phyloP scores from a whole-genome alignment of 1,139 yeast genomes.

The Sugiyamaella pinicola region DNA sequence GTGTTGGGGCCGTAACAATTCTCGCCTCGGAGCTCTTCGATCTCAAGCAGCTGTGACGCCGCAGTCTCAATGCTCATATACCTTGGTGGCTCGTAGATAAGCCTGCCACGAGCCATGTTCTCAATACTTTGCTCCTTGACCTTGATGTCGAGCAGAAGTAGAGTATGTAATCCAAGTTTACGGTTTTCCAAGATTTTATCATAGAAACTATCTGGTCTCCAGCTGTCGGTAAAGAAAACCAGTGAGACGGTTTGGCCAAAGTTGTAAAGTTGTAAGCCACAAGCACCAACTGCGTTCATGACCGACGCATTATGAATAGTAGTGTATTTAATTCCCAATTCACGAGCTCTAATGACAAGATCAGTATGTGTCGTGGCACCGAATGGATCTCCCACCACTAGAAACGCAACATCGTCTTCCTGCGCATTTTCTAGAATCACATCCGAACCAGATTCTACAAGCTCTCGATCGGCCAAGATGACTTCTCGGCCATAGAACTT shows the following conservation, averaged over 20 bases:
- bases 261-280: constrained; percentile 91
- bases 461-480: constrained; percentile 87
- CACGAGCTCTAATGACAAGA: constrained; percentile 86
- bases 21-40: constrained; percentile 75
- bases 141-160: constrained; percentile 85
- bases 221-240: constrained; percentile 89
- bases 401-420: constrained; percentile 78
- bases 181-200: constrained; percentile 87
- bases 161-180: constrained; percentile 85
- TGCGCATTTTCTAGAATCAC: constrained; percentile 75
- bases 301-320: constrained; percentile 94
- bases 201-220: constrained; percentile 97
- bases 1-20: constrained; percentile 73
- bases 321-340: constrained; percentile 73
- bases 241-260: constrained; percentile 96
- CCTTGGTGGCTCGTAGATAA: constrained; percentile 94
- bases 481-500: constrained; percentile 83
- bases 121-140: constrained; percentile 96
- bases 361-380: constrained; percentile 99
- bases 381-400: constrained; percentile 96
- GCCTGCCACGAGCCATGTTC: constrained; percentile 89
- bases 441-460: constrained; percentile 89
- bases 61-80: constrained; percentile 93
- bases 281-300: constrained; percentile 98
- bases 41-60: constrained; percentile 80